Conservation (phyloP, 371 early-diverging fungal species). For the Mortierella sp. region DNA sequence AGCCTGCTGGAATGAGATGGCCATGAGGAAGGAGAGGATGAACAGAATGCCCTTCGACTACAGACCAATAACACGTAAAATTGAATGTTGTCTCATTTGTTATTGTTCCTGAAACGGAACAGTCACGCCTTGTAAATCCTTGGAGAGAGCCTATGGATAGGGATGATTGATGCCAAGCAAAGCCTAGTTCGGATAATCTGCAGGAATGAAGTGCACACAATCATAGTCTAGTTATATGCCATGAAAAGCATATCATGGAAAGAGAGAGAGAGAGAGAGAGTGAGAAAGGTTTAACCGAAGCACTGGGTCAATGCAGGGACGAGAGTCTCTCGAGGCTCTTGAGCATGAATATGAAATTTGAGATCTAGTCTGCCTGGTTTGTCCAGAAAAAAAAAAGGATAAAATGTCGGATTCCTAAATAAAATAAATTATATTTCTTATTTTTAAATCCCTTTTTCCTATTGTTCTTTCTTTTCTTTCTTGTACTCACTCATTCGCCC, state of each 20-base stretch:
- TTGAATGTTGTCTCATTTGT: neutral
- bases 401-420: neutral
- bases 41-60: too few species aligned
- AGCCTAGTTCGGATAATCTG: too few species aligned
- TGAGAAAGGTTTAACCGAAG: neutral
- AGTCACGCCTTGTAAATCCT: too few species aligned
- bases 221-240: too few species aligned
- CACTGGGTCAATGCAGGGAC: neutral
- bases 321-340: too few species aligned
- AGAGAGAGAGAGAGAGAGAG: neutral
- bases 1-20: conserved; percentile 39
- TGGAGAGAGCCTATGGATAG: too few species aligned
- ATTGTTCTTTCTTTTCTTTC: neutral
- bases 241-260: too few species aligned
- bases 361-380: too few species aligned
- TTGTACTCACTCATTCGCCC: neutral
- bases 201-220: too few species aligned
- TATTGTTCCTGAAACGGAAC: neutral
- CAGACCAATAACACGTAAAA: neutral
- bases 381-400: neutral
- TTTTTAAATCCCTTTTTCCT: conserved; percentile 3
- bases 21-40: conserved; percentile 10
- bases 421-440: neutral
- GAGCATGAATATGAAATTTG: too few species aligned
- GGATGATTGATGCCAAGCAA: too few species aligned